A percentile compares a stretch with the other conserved stretches of the same genome.
phyloP scores from a whole-genome alignment of 2,329 filamentous ascomycete species.

The Neonectria faginata region DNA sequence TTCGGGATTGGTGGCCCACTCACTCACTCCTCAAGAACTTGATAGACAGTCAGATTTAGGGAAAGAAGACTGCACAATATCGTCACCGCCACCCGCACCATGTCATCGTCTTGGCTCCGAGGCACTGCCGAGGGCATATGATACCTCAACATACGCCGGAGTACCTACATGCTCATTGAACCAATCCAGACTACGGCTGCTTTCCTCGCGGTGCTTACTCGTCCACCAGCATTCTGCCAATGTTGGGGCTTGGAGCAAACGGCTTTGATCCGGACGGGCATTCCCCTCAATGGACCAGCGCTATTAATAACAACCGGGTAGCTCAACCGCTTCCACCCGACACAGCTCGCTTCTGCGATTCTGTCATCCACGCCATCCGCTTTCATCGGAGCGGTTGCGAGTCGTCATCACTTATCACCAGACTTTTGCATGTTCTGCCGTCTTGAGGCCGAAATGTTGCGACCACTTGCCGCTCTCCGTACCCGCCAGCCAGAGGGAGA shows the following conservation, averaged over 20 bases:
- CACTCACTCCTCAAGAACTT: not conserved
- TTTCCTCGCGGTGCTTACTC: slow-evolving; percentile 19
- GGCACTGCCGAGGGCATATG: slow-evolving; percentile 43
- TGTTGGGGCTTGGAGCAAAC: slow-evolving; percentile 18
- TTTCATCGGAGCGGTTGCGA: slow-evolving; percentile 17
- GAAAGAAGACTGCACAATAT: slow-evolving; percentile 37
- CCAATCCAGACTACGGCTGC: slow-evolving; percentile 23
- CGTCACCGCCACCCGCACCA: slow-evolving; percentile 32
- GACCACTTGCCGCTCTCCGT: slow-evolving; percentile 17
- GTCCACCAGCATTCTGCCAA: slow-evolving; percentile 11
- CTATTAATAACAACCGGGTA: slow-evolving; percentile 32
- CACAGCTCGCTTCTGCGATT: slow-evolving; percentile 27
- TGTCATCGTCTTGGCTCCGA: slow-evolving; percentile 35
- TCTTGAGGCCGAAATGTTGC: slow-evolving; percentile 21
- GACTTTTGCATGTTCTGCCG: slow-evolving; percentile 39
- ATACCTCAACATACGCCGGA: slow-evolving; percentile 34
- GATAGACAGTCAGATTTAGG: slow-evolving; percentile 19
- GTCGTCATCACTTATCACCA: slow-evolving; percentile 33
- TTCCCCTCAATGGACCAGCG: slow-evolving; percentile 29
- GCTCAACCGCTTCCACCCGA: slow-evolving; percentile 25
- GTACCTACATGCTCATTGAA: slow-evolving; percentile 18
- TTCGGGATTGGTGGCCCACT: slow-evolving; percentile 13
- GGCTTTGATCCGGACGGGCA: slow-evolving; percentile 19
- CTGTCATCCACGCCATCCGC: slow-evolving; percentile 28
- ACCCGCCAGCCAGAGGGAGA: slow-evolving; percentile 22